Conservation (phyloP, 129 eudicot genomes). For the Chrysanthemum seticuspe region DNA sequence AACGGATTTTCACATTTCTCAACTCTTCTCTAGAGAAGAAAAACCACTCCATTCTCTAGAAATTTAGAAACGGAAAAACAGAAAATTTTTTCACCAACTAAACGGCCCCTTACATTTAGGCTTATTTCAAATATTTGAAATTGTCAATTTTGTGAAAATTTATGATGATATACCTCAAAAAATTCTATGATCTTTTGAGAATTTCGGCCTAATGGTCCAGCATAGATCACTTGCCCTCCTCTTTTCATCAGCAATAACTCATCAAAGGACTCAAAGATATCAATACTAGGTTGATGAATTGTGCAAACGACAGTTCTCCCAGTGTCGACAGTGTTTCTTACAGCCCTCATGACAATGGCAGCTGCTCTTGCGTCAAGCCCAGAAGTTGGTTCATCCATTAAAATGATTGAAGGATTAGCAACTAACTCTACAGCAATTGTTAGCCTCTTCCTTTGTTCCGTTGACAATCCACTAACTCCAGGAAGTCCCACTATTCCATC, state of each 20-base stretch:
- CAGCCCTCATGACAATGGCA: slow-evolving; percentile 98
- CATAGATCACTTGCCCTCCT: slow-evolving; percentile 90
- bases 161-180: slow-evolving; percentile 60
- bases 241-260: slow-evolving; percentile 85
- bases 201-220: slow-evolving; percentile 86
- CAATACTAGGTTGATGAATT: slow-evolving; percentile 97
- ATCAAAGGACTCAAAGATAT: slow-evolving; percentile 92
- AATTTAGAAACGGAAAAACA: no score
- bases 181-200: slow-evolving; percentile 73
- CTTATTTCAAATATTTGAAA: not conserved
- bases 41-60: no score
- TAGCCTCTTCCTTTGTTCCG: slow-evolving; percentile 87
- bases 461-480: slow-evolving; percentile 77
- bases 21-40: no score
- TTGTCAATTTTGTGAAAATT: not conserved
- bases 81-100: no score
- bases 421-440: slow-evolving; percentile 97
- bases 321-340: slow-evolving; percentile 93
- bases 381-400: slow-evolving; percentile 99
- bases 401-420: slow-evolving; percentile 96
- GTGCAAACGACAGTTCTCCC: slow-evolving; percentile 98
- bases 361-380: slow-evolving; percentile 99
- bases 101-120: no score
- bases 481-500: slow-evolving; percentile 89
- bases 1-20: no score